These are phyloP conservation scores for Mortierella polycephala DNA, from an alignment of 371 early-diverging fungal genomes.

Conservation along the genomic window DNA sequence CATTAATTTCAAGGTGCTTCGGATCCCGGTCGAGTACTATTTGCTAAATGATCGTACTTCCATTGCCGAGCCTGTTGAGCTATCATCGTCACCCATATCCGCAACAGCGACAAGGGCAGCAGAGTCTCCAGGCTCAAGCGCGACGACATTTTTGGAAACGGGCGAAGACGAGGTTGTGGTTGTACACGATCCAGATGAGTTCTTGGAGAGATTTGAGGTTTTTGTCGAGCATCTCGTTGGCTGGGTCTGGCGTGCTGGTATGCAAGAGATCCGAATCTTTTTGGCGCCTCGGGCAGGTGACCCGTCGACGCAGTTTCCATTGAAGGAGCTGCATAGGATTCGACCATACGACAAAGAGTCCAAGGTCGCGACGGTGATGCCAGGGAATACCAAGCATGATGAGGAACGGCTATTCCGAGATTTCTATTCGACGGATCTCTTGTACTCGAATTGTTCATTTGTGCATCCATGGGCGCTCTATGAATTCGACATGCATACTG, in stretches of 20 bases:
- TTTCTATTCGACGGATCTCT: conserved; percentile 29
- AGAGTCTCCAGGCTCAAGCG: neutral
- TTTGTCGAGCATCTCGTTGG: conserved; percentile 56
- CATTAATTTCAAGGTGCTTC: conserved; percentile 55
- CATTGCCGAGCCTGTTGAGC: neutral
- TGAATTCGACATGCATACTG: conserved; percentile 33
- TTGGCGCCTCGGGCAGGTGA: conserved; percentile 21
- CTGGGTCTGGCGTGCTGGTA: conserved; percentile 58
- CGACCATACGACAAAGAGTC: conserved; percentile 24
- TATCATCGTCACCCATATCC: no score
- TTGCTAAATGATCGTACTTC: neutral
- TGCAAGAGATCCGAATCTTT: conserved; percentile 45
- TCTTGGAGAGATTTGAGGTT: conserved; percentile 58
- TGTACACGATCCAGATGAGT: conserved; percentile 27
- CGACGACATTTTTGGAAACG: neutral
- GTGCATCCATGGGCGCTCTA: conserved; percentile 46
- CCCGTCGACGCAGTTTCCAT: neutral
- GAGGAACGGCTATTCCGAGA: conserved; percentile 22
- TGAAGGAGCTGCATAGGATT: conserved; percentile 21
- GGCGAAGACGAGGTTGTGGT: conserved; percentile 20
- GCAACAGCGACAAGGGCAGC: no score
- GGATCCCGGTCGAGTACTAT: conserved; percentile 20
- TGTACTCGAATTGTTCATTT: conserved; percentile 41
- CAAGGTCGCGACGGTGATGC: conserved; percentile 29
- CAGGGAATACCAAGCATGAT: conserved; percentile 13